A percentile compares a stretch with the other conserved stretches of the same genome.
phyloP scores from a whole-genome alignment of 352 stramenopile genomes.

The Thalassiosira tumida region DNA sequence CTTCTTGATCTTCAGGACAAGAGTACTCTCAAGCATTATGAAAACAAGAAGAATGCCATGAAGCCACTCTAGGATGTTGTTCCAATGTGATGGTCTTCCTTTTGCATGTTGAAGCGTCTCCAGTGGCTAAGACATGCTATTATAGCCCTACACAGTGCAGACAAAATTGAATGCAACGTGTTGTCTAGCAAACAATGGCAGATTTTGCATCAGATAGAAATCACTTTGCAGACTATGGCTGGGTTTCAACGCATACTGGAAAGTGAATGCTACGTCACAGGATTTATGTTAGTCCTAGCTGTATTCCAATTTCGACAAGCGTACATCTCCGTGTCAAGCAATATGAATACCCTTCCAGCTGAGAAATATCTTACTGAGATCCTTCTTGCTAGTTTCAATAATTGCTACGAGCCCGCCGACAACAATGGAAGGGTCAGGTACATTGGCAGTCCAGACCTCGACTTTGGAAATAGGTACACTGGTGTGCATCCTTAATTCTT shows the following conservation, averaged over 20 bases:
- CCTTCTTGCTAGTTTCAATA: background rate
- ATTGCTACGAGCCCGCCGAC: background rate
- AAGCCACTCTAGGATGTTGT: background rate
- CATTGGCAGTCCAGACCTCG: background rate
- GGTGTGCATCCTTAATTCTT: background rate
- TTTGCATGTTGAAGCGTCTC: background rate
- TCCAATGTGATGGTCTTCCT: background rate
- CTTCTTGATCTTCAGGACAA: background rate
- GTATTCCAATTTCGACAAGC: background rate
- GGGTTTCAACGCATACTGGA: constrained; percentile 5
- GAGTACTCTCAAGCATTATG: background rate
- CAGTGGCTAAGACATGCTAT: background rate
- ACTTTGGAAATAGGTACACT: background rate
- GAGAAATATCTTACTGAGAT: background rate
- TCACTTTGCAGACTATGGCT: constrained; percentile 12
- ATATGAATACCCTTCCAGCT: background rate
- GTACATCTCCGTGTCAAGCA: background rate
- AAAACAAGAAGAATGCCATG: background rate
- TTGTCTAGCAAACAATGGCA: background rate
- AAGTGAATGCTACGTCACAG: constrained; percentile 35
- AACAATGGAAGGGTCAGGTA: background rate
- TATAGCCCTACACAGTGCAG: background rate
- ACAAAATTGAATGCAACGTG: constrained; percentile 15
- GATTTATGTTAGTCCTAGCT: constrained; percentile 5
- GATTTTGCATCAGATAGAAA: constrained; percentile 22